Base-by-base conservation (phyloP, 192 early-diverging fungal genomes). In the Umbelopsis ramanniana region DNA sequence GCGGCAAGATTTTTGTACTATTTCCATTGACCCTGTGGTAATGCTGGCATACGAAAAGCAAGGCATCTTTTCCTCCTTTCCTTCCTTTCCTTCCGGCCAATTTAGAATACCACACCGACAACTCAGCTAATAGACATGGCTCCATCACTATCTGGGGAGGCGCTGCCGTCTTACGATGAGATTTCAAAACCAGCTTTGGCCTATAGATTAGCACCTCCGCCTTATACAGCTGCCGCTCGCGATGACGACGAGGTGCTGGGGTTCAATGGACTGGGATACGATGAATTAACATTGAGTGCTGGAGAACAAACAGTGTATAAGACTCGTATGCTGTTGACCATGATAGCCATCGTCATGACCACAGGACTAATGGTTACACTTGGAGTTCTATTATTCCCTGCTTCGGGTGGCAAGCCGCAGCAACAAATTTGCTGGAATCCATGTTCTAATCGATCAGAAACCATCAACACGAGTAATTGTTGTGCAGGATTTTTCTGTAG, bases 171-270 rank as follows among this genome's bases (percentile, higher is more conserved):
- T 17, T 63, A 63, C 37, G 57, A 63, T 29, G 26, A 29, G 11
- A 63, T 63, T 63, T 63, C 57, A 63, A 63, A 63, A 63, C 57
- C 57, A 63, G 57, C 26, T 29, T 29, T 63, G 57, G 57, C 57
- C 3, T 63, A 35, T 26, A 37, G 14, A 12, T 29, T 37, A 63
- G 9, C 48, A 50, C 29, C 57, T 15, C 57, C 57, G 57, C 57
- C 57, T 15, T 63, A 63, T 35, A 37, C 57, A 63, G n/a, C 33
- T 35, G 33, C 26, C 29, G 17, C 57, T 26, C 17, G 15, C 12
- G 57, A 63, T 29, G 29, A 63, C 17, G 57, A 26, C 11, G 40
- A 43, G 40, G 11, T 43, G 17, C 33, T 37, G 14, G 26, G 35
- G 3, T 19, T 63, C 37, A 63, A 29, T 6, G 57, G 26, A 38